Conservation (phyloP, 768 basidiomycete genomes). For the Termitomyces sp. region DNA sequence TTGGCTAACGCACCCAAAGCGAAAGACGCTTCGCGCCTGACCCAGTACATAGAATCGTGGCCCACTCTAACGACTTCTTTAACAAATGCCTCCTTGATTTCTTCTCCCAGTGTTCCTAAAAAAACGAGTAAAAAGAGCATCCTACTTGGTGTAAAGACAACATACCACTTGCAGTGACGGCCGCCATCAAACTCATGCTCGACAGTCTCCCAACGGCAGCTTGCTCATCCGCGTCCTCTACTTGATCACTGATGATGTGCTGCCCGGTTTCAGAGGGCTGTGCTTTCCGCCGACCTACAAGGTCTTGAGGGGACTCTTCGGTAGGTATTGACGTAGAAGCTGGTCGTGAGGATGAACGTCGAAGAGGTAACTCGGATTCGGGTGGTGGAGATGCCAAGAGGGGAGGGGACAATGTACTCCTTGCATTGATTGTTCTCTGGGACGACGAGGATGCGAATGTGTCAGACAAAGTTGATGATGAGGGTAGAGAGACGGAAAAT, state of each 20-base stretch:
- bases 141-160: conserved; percentile 9
- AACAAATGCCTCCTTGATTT: conserved; percentile 60
- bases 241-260: conserved; percentile 17
- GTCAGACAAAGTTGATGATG: conserved; percentile 15
- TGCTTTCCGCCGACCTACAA: neutral
- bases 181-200: conserved; percentile 91
- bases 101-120: conserved; percentile 49
- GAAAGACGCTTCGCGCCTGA: conserved; percentile 80
- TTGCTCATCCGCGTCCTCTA: conserved; percentile 50
- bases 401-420: neutral
- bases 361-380: neutral
- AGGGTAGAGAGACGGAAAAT: neutral
- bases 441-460: conserved; percentile 21
- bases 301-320: conserved; percentile 1
- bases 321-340: conserved; percentile 7
- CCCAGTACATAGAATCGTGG: conserved; percentile 66
- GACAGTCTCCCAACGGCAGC: conserved; percentile 82
- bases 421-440: neutral
- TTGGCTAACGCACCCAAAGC: conserved; percentile 88
- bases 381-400: conserved; percentile 6
- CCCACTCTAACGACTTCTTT: conserved; percentile 68
- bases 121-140: neutral
- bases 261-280: neutral
- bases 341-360: neutral
- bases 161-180: conserved; percentile 74